Percentiles rank a stretch among this genome's conserved stretches.
Evolutionary conservation across 441 rosid species (phyloP).

Genomic region (Metrosideros polymorpha): DNA sequence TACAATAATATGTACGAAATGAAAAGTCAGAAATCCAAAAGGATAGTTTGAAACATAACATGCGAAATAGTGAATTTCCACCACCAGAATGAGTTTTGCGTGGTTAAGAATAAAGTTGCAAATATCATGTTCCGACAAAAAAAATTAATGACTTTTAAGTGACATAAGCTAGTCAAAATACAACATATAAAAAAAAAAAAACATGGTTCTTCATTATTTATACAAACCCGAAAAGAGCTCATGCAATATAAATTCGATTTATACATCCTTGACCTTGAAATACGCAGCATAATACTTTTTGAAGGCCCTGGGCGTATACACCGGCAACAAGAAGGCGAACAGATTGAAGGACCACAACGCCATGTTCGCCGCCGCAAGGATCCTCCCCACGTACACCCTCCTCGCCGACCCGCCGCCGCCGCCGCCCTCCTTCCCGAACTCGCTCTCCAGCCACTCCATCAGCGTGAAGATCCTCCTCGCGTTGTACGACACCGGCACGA

Average conservation of each 20-base stretch:
- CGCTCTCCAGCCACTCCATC: constrained; percentile 55
- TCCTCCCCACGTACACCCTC: constrained; percentile 48
- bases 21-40: neutral
- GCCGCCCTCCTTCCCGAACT: constrained; percentile 18
- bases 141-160: neutral
- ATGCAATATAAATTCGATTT: neutral
- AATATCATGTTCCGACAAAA: neutral
- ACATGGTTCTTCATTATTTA: neutral
- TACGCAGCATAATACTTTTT: constrained; percentile 42
- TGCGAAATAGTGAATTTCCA: neutral
- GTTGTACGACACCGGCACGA: constrained; percentile 71
- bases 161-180: neutral
- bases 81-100: neutral
- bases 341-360: constrained; percentile 84
- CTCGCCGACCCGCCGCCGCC: constrained; percentile 20
- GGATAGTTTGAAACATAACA: neutral
- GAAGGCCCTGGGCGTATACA: constrained; percentile 71
- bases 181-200: neutral
- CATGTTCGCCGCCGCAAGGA: constrained; percentile 58
- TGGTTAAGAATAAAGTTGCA: neutral
- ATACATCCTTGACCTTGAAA: constrained; percentile 12
- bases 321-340: constrained; percentile 74
- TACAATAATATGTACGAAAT: neutral
- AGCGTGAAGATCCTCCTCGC: constrained; percentile 52
- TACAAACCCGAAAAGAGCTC: neutral